phyloP scores from a whole-genome alignment of 768 basidiomycete species.

The Neoboletus magnificus region DNA sequence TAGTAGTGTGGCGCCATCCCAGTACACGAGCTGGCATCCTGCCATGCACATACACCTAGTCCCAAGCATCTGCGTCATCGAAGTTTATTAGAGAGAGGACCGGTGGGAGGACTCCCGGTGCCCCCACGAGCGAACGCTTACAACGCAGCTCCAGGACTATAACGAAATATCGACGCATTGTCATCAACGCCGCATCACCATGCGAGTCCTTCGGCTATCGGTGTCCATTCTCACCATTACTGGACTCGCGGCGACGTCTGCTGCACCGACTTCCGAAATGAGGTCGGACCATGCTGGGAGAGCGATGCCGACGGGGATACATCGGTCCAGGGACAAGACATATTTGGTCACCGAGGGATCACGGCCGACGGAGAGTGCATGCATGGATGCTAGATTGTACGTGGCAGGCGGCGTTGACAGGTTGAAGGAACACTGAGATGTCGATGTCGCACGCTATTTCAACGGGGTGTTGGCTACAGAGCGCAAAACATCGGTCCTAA shows the following conservation, averaged over 20 bases:
- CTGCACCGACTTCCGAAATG: conserved; percentile 11
- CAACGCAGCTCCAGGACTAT: background rate
- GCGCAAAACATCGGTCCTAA: conserved; percentile 5
- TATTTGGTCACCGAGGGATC: conserved; percentile 4
- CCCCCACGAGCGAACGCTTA: background rate
- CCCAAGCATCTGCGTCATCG: conserved; percentile 3
- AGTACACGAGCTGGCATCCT: background rate
- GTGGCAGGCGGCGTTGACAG: conserved; percentile 3
- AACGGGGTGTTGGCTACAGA: background rate
- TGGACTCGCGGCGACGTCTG: conserved; percentile 6
- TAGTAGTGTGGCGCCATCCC: background rate
- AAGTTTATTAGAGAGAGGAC: conserved; percentile 2
- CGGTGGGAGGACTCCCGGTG: background rate
- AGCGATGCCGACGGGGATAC: conserved; percentile 14
- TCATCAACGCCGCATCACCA: background rate
- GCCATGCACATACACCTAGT: conserved; percentile 14
- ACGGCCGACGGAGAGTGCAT: conserved; percentile 4
- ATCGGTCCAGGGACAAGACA: conserved; percentile 5
- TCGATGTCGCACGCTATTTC: background rate
- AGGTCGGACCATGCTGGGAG: background rate
- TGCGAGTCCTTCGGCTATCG: conserved; percentile 1
- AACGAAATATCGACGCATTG: background rate
- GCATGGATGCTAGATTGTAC: conserved; percentile 1
- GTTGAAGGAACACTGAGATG: background rate
- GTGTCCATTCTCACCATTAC: conserved; percentile 1